Percentiles rank a stretch among this genome's conserved stretches.
These are phyloP conservation scores for Glaciozyma antarctica DNA, from an alignment of 768 basidiomycete species.

Conservation along the genomic window DNA sequence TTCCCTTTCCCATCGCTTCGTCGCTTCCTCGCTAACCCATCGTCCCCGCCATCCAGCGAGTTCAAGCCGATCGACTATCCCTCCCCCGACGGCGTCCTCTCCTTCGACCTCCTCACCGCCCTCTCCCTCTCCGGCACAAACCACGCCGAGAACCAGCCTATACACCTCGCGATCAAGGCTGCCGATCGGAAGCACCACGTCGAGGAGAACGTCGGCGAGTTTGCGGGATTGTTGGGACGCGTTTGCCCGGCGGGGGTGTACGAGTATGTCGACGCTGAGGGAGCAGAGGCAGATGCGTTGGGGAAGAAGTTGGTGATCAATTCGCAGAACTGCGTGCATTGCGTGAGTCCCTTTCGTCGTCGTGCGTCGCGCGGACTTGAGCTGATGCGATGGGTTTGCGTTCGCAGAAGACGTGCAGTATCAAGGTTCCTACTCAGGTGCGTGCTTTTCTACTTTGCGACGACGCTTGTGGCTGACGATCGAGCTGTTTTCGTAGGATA, in stretches of 20 bases:
- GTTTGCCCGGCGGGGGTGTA: conserved; percentile 95
- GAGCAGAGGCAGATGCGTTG: conserved; percentile 44
- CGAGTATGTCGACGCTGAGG: conserved; percentile 73
- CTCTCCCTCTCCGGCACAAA: conserved; percentile 86
- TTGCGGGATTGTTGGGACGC: conserved; percentile 73
- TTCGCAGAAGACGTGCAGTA: conserved; percentile 69
- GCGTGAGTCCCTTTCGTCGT: conserved; percentile 53
- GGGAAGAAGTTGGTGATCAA: conserved; percentile 92
- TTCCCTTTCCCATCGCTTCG: background rate
- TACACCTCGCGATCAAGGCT: conserved; percentile 59
- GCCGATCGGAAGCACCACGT: conserved; percentile 56
- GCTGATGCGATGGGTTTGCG: conserved; percentile 34
- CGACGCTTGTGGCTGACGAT: conserved; percentile 41
- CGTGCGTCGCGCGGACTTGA: too few species aligned
- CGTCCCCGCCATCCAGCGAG: conserved; percentile 5
- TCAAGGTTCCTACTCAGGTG: conserved; percentile 50
- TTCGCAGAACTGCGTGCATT: conserved; percentile 52
- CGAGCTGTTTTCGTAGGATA: conserved; percentile 65
- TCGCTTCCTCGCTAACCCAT: background rate
- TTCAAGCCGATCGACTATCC: conserved; percentile 31
- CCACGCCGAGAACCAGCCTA: conserved; percentile 90
- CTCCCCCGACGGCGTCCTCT: conserved; percentile 71
- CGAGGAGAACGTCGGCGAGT: conserved; percentile 61
- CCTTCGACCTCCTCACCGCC: conserved; percentile 85
- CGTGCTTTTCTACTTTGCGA: background rate